A percentile compares a stretch with the other conserved stretches of the same genome.
Conservation (phyloP, 805 yeast genomes). For the Kregervanrija delftensis region DNA sequence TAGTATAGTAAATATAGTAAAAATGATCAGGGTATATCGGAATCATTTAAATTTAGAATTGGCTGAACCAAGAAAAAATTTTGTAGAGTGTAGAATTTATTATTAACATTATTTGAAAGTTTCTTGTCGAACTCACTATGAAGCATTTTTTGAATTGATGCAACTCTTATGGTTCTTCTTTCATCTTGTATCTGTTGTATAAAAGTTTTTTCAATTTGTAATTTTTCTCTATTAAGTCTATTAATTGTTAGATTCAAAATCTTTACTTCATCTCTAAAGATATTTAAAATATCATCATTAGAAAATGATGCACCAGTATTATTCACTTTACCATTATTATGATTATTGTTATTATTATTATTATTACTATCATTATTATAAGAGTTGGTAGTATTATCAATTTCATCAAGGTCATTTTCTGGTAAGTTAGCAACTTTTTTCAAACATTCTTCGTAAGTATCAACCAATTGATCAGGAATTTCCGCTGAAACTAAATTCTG, state of each 20-base stretch:
- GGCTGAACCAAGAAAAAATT: too few relatives aligned
- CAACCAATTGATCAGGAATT: constrained; percentile 4
- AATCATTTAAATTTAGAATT: too few relatives aligned
- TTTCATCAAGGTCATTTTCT: background rate
- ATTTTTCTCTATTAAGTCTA: constrained; percentile 15
- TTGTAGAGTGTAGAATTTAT: too few relatives aligned
- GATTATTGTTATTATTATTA: too few relatives aligned
- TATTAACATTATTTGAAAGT: constrained; percentile 1
- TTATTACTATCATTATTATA: too few relatives aligned
- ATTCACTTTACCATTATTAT: background rate
- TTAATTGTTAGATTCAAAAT: constrained; percentile 16
- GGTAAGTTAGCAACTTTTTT: background rate
- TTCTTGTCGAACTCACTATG: constrained; percentile 10
- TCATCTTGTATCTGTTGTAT: constrained; percentile 19
- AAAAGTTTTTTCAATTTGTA: constrained; percentile 17
- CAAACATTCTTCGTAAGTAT: constrained; percentile 5
- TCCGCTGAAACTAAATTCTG: background rate
- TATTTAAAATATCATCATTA: constrained; percentile 21
- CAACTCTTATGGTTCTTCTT: constrained; percentile 17
- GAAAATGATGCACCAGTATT: constrained; percentile 15
- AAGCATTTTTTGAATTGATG: constrained; percentile 8
- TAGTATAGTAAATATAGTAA: too few relatives aligned
- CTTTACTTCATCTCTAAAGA: constrained; percentile 25
- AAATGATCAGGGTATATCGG: too few relatives aligned
- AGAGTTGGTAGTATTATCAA: background rate